A percentile compares a stretch with the other conserved stretches of the same genome.
Conservation (phyloP, 441 rosid species). For the Gossypium lobatum region DNA sequence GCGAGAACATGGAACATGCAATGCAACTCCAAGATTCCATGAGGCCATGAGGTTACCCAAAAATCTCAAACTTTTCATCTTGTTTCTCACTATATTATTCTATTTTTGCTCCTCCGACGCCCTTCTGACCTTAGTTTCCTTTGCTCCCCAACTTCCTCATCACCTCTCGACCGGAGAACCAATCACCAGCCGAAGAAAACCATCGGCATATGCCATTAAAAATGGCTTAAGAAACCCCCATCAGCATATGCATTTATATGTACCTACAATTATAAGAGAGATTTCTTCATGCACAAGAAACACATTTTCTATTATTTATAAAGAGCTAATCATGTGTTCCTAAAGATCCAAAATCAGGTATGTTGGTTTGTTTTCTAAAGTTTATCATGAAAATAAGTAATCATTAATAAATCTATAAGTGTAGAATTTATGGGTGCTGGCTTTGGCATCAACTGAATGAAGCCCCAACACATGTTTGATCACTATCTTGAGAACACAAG, state of each 20-base stretch:
- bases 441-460: not conserved
- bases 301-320: conserved; percentile 12
- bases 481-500: conserved; percentile 35
- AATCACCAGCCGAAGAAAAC: no score
- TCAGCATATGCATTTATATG: not conserved
- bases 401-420: conserved; percentile 2
- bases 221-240: not conserved
- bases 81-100: no score
- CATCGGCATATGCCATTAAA: not conserved
- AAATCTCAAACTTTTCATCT: no score
- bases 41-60: no score
- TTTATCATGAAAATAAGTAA: conserved; percentile 12
- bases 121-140: no score
- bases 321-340: conserved; percentile 7
- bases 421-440: not conserved
- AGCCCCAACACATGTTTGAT: conserved; percentile 6
- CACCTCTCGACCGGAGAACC: no score
- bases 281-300: conserved; percentile 2
- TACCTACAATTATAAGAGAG: not conserved
- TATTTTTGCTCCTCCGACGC: no score
- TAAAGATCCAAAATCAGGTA: conserved; percentile 13
- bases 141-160: no score
- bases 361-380: not conserved
- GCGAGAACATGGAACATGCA: no score
- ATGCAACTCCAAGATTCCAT: no score